Evolutionary conservation across 140 eudicot genomes (phyloP), one percentile per base, ranked within the genome.

Genomic region (Artemisia princeps): DNA sequence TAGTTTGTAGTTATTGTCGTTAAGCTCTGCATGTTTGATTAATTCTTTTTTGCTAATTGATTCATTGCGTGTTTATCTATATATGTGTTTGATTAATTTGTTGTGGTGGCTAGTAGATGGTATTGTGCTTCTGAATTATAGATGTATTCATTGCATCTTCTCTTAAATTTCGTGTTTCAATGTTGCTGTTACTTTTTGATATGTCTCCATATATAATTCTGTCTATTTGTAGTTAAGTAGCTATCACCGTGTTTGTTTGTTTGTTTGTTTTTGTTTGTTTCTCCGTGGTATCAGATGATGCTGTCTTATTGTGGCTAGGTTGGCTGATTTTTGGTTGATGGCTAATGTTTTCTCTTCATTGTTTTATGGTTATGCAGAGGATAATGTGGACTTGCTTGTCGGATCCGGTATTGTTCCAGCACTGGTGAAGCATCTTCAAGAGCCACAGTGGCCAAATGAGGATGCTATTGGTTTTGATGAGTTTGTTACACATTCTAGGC

Each of bases 401-500:
- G 86, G 82, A 57, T 84, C 83, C 3, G 96, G 87, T 11, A 96
- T 84, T 10, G 95, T 92, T 63, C 84, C 92, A 23, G 78, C 71
- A 2, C 73, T 92, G 51, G 95, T 92, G 69, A 79, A 62, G 70
- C 84, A 86, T 74, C 81, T 92, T 16, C 80, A 84, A 76, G 83
- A 78, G 69, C 94, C 95, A 56, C 76, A 75, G 33, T 74, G 22
- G 55, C 51, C 12, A 23, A 74, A 60, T 20, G 91, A 81, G n/a
- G 78, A 26, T 16, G 83, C 70, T 6, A 37, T 37, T 37, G 10
- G 44, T 37, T 37, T 37, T 37, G 44, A 60, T 20, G 91, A 81
- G n/a, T 78, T 42, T 20, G 82, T 72, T 49, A 30, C 68, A 33
- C 73, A 67, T 42, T 60, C 46, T 10, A 83, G 24, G 60, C 80